phyloP scores from a whole-genome alignment of 352 stramenopile species.

The Globisporangium iwayamae region DNA sequence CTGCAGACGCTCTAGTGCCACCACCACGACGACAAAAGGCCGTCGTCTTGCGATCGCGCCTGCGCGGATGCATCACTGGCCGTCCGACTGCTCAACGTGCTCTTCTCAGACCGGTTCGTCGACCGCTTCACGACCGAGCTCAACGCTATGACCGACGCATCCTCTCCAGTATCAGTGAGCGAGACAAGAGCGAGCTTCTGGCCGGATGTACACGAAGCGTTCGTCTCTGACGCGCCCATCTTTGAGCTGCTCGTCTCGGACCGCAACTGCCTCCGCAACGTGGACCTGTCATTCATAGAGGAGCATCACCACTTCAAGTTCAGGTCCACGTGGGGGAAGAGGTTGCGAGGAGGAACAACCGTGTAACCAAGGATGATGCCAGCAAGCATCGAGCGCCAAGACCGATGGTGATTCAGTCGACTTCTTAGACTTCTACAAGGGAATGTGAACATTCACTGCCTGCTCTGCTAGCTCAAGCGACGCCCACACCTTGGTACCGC shows the following conservation, averaged over 20 bases:
- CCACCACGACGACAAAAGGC: neutral
- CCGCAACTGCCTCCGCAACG: neutral
- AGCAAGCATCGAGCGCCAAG: neutral
- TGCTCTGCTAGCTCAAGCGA: slow-evolving; percentile 7
- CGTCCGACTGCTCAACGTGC: slow-evolving; percentile 6
- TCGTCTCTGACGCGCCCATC: neutral
- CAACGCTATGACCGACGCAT: neutral
- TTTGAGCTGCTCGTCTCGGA: neutral
- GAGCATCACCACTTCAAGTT: neutral
- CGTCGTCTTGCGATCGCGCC: neutral
- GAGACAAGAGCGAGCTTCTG: neutral
- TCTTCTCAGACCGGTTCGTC: neutral
- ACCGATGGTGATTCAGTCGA: neutral
- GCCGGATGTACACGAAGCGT: neutral
- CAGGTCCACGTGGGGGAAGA: slow-evolving; percentile 3
- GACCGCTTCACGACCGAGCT: neutral
- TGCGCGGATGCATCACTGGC: neutral
- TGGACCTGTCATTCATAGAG: neutral
- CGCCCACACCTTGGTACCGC: neutral
- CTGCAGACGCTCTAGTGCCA: neutral
- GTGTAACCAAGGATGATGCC: neutral
- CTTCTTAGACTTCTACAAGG: neutral
- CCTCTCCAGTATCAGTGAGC: too few species aligned
- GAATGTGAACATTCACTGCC: neutral
- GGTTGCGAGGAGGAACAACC: neutral